Evolutionary conservation across 73 alveolate genomes (phyloP).

Genomic region (Paramecium biaurelia): DNA sequence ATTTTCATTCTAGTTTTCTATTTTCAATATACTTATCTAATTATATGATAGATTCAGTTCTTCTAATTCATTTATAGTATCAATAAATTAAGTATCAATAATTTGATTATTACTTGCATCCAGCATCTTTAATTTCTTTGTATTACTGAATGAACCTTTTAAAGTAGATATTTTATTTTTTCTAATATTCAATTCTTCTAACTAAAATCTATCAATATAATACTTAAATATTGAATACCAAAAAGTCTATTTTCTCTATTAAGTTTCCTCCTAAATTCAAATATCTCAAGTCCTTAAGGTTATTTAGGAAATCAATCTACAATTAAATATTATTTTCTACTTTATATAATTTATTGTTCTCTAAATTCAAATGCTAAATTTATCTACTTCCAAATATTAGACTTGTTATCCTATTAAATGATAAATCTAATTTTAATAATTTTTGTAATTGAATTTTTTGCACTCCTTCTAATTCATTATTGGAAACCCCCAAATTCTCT

Average conservation of each 20-base stretch:
- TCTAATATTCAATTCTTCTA: constrained; percentile 6
- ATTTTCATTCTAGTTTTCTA: not conserved
- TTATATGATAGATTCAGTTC: not conserved
- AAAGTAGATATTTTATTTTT: not conserved
- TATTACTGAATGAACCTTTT: not conserved
- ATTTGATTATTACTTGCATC: not conserved
- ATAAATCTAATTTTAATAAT: not conserved
- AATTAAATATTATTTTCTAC: not conserved
- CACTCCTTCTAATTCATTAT: not conserved
- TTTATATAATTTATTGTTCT: not conserved
- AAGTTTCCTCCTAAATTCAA: not conserved
- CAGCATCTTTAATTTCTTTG: not conserved
- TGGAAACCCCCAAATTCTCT: not conserved
- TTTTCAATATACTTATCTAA: not conserved
- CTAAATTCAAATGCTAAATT: not conserved
- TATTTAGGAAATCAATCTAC: constrained; percentile 21
- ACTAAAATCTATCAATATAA: not conserved
- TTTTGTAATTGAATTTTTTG: not conserved
- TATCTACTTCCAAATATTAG: not conserved
- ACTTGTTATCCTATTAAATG: not conserved
- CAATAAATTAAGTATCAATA: not conserved
- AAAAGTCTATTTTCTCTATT: constrained; percentile 1
- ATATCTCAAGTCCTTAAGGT: not conserved
- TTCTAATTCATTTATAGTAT: not conserved
- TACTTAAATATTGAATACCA: constrained; percentile 1